Base-by-base conservation (phyloP, 768 basidiomycete genomes). In the Glaciozyma antarctica region DNA sequence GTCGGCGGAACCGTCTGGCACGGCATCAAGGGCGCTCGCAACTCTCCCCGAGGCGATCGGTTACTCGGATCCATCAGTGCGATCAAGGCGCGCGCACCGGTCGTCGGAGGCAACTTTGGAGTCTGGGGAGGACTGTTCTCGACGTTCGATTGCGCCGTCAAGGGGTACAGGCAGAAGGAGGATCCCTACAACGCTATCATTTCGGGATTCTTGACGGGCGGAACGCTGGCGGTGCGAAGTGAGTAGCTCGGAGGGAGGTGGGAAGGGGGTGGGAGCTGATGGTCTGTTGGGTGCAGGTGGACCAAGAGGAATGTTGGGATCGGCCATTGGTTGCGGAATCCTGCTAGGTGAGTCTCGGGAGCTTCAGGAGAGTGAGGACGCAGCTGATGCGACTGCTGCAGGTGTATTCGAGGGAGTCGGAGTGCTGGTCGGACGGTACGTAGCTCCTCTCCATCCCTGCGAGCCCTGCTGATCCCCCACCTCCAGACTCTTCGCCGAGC, bases 1-100 rank as follows among this genome's bases (percentile, higher is more conserved):
- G 86, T 98, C 62, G 94, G 94, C 73, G 94, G 94, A 74, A 91
- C 88, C 70, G 90, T 97, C 75, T 98, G 94, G 94, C 92, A 97
- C 78, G 90, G 92, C 62, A 91, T 97, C 72, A 98, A 98, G 79
- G 94, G 94, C 65, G 91, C 92, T 10, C 83, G 94, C 73, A 98
- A 97, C 78, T 94, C 91, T 66, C 94, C 94, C 63, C 82, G 88
- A 88, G 95, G 95, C 24, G 95, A 98, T 77, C 88, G 93, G 54
- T 81, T 94, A 60, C 84, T 91, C 58, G 94, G 94, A 51, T 93
- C 94, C 45, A 80, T 97, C 65, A 91, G 92, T 44, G 91, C 91
- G 44, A 90, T 98, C 80, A 98, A 98, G 81, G 93, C 95, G 28
- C 84, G 95, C 63, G 94, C 95, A 66, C 95, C 95, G 5, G 95